Evolutionary conservation across 257 asterid genomes (phyloP), one percentile per base, ranked within the genome.

Genomic region (Plantago ovata): DNA sequence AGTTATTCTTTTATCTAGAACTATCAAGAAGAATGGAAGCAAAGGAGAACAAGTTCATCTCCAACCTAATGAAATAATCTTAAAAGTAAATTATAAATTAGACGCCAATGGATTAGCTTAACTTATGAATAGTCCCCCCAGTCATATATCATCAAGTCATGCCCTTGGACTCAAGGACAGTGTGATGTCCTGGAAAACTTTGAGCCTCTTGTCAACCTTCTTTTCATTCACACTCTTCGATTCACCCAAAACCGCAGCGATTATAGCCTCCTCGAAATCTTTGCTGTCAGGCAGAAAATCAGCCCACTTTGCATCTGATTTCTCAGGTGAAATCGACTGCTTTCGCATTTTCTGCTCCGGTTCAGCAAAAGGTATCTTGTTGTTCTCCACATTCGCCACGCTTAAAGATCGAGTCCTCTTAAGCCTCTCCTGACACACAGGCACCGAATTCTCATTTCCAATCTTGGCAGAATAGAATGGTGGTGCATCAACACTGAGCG

Each of bases 161-260:
- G 80, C 79, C 53, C 71, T 64, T 23, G 95, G 96, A 60, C 94
- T 87, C 69, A 81, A 61, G 10, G 87, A 74, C 49, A 63, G 56
- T 7, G 96, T 88, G 61, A 92, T 92, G 23, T 92, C 96, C 58
- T 82, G 93, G 46, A 92, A 92, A 62, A 88, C 98, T 72, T 80
- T 88, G 45, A 92, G 77, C 79, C 98, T 84, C 79, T 88, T 85
- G 23, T 87, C 98, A 14, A 78, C 75, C 80, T 86, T 84, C 54
- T 65, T 75, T 40, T 60, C 63, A n/a, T 43, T 36, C 14, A 48
- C 84, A 4, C 8, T 24, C 15, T 21, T 58, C 45, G 38, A 48
- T 6, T 58, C 71, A 20, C 81, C 87, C 53, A 88, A 53, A 21
- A 86, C 94, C 10, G 94, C 94, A 5, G 92, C 93, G 20, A 88